These are phyloP conservation scores for Pseudogymnoascus sp. DNA, from an alignment of 2,329 filamentous ascomycete species.

Conservation along the genomic window DNA sequence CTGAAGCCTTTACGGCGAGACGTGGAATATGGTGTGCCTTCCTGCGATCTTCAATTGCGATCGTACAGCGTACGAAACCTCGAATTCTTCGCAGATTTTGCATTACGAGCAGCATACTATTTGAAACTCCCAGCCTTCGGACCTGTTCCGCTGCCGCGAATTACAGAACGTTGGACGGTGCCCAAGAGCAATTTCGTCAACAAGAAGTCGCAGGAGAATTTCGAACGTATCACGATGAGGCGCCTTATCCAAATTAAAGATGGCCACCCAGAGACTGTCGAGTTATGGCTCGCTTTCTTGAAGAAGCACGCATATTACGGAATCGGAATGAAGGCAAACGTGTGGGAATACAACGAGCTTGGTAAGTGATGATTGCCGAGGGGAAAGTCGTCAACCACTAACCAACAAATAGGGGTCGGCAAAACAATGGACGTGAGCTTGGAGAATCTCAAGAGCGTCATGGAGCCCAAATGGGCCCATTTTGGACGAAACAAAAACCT, in stretches of 20 bases:
- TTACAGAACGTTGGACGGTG: slow-evolving; percentile 91
- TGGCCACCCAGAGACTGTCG: slow-evolving; percentile 79
- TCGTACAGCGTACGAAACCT: slow-evolving; percentile 87
- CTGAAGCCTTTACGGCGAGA: slow-evolving; percentile 73
- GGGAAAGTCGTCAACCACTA: background rate
- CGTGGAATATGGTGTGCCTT: slow-evolving; percentile 68
- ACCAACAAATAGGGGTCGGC: slow-evolving; percentile 37
- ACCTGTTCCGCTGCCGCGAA: slow-evolving; percentile 76
- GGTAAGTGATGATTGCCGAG: slow-evolving; percentile 41
- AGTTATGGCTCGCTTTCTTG: slow-evolving; percentile 87
- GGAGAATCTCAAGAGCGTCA: slow-evolving; percentile 35
- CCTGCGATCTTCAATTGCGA: slow-evolving; percentile 85
- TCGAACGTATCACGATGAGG: slow-evolving; percentile 81
- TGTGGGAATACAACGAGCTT: slow-evolving; percentile 77
- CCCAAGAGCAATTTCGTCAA: slow-evolving; percentile 83
- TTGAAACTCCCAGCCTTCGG: slow-evolving; percentile 79
- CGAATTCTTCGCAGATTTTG: slow-evolving; percentile 92
- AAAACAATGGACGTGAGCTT: slow-evolving; percentile 45
- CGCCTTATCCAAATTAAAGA: slow-evolving; percentile 89
- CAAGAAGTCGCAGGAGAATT: slow-evolving; percentile 98
- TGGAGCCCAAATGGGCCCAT: slow-evolving; percentile 48
- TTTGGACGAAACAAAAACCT: slow-evolving; percentile 46
- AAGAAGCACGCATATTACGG: slow-evolving; percentile 89
- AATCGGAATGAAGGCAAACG: slow-evolving; percentile 98
- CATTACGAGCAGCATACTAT: slow-evolving; percentile 89